phyloP scores from a whole-genome alignment of 2,329 filamentous ascomycete genomes.

The Trichoderma endophyticum region DNA sequence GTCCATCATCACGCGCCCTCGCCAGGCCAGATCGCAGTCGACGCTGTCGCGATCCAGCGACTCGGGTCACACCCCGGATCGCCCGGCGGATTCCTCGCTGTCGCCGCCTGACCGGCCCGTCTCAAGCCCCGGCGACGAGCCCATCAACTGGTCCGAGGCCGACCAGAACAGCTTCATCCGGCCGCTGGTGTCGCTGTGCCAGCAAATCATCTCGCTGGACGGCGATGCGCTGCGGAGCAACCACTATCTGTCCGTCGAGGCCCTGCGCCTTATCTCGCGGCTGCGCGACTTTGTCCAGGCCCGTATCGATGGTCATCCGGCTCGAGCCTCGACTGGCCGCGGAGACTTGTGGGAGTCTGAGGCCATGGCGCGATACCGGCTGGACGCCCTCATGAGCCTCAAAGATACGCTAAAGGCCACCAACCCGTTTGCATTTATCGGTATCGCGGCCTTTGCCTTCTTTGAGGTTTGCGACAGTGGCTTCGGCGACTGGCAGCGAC shows the following conservation, averaged over 20 bases:
- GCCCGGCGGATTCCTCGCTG: neutral
- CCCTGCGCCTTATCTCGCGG: constrained; percentile 26
- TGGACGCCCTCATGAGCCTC: constrained; percentile 36
- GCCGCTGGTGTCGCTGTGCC: constrained; percentile 26
- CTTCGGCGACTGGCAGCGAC: constrained; percentile 39
- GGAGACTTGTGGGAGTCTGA: constrained; percentile 20
- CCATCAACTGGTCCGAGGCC: constrained; percentile 13
- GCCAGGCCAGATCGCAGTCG: neutral
- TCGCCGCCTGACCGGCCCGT: constrained; percentile 8
- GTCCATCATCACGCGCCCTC: neutral
- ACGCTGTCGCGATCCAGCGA: constrained; percentile 1
- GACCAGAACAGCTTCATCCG: constrained; percentile 25
- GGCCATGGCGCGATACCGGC: constrained; percentile 25
- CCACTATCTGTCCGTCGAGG: constrained; percentile 22
- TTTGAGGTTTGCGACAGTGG: constrained; percentile 42
- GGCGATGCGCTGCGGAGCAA: neutral
- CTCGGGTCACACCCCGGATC: constrained; percentile 4
- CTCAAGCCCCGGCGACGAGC: neutral
- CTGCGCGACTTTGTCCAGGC: constrained; percentile 28
- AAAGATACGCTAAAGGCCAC: constrained; percentile 38
- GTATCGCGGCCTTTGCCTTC: constrained; percentile 43
- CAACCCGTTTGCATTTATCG: constrained; percentile 41
- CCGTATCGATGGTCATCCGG: constrained; percentile 22
- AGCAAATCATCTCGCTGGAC: constrained; percentile 25
- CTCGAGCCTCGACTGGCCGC: neutral